phyloP scores from a whole-genome alignment of 495 filamentous ascomycete species.

The Xylaria scruposa region DNA sequence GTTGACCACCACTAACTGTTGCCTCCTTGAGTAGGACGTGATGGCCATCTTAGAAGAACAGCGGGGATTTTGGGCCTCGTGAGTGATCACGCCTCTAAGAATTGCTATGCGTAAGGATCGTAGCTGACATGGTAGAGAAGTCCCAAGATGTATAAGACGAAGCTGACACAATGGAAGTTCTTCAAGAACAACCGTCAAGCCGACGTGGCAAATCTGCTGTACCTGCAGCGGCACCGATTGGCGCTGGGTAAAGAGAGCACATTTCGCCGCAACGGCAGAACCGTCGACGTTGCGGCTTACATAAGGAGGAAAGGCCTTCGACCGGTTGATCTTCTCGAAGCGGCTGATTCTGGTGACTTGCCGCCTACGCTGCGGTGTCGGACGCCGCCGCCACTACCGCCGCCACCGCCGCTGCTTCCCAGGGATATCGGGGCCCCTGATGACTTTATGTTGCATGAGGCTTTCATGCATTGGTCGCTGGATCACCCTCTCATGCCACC shows the following conservation, averaged over 20 bases:
- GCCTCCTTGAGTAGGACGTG: slow-evolving; percentile 47
- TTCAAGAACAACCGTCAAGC: slow-evolving; percentile 48
- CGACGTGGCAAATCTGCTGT: slow-evolving; percentile 45
- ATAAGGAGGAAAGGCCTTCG: slow-evolving; percentile 45
- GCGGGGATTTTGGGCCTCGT: slow-evolving; percentile 42
- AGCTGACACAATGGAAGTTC: slow-evolving; percentile 49
- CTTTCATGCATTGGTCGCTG: slow-evolving; percentile 38
- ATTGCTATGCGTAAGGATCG: background rate
- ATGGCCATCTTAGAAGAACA: slow-evolving; percentile 99
- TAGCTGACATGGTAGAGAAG: slow-evolving; percentile 18
- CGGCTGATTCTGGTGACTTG: slow-evolving; percentile 40
- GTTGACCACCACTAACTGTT: slow-evolving; percentile 13
- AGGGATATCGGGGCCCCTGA: slow-evolving; percentile 34
- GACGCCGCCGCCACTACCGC: slow-evolving; percentile 39
- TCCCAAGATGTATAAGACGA: slow-evolving; percentile 50
- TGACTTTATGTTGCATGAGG: slow-evolving; percentile 38
- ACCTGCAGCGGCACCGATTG: slow-evolving; percentile 43
- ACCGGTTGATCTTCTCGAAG: slow-evolving; percentile 44
- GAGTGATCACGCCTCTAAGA: slow-evolving; percentile 25
- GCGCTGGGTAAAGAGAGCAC: slow-evolving; percentile 46
- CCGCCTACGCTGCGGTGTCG: slow-evolving; percentile 45
- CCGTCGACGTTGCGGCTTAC: slow-evolving; percentile 45
- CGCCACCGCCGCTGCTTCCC: slow-evolving; percentile 14
- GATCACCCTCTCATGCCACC: slow-evolving; percentile 38
- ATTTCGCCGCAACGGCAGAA: slow-evolving; percentile 45